These are phyloP conservation scores for Aureoboletus auriporus DNA, from an alignment of 768 basidiomycete species.

Conservation along the genomic window DNA sequence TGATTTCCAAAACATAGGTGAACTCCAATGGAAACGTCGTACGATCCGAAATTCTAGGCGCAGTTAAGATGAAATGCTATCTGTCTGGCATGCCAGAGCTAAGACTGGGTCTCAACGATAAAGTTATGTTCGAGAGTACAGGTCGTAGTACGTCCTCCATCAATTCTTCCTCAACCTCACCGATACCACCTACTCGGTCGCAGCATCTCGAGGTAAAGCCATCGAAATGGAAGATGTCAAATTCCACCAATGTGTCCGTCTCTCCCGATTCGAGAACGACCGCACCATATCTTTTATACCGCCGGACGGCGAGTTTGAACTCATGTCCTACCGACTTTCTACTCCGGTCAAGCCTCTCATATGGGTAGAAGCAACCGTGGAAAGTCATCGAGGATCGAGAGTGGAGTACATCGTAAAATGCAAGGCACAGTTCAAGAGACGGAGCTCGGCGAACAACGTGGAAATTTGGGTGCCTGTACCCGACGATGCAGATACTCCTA, in stretches of 20 bases:
- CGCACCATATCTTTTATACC: slow-evolving; percentile 99
- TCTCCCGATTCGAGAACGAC: slow-evolving; percentile 97
- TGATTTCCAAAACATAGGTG: slow-evolving; percentile 49
- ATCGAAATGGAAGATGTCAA: slow-evolving; percentile 99
- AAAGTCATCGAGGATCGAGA: slow-evolving; percentile 88
- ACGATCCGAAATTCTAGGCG: slow-evolving; percentile 95
- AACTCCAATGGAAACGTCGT: slow-evolving; percentile 97
- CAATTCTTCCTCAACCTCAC: not conserved
- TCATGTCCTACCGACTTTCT: slow-evolving; percentile 96
- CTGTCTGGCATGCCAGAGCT: slow-evolving; percentile 99
- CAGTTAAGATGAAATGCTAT: slow-evolving; percentile 99
- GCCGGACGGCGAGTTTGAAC: slow-evolving; percentile 97
- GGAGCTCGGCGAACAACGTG: slow-evolving; percentile 96
- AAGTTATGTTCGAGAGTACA: slow-evolving; percentile 99
- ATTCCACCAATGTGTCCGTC: slow-evolving; percentile 98
- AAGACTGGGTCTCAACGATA: slow-evolving; percentile 93
- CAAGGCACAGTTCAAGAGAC: slow-evolving; percentile 95
- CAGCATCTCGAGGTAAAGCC: slow-evolving; percentile 76
- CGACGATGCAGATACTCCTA: slow-evolving; percentile 96
- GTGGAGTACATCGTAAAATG: slow-evolving; percentile 96
- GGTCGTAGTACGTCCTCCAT: slow-evolving; percentile 70
- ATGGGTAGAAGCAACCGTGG: slow-evolving; percentile 92
- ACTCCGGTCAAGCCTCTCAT: slow-evolving; percentile 96
- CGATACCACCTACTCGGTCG: not conserved
- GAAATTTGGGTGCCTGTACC: slow-evolving; percentile 99